Evolutionary conservation across 2,329 filamentous ascomycete genomes (phyloP), one percentile per base, ranked within the genome.

Genomic region (Apiospora aurea): DNA sequence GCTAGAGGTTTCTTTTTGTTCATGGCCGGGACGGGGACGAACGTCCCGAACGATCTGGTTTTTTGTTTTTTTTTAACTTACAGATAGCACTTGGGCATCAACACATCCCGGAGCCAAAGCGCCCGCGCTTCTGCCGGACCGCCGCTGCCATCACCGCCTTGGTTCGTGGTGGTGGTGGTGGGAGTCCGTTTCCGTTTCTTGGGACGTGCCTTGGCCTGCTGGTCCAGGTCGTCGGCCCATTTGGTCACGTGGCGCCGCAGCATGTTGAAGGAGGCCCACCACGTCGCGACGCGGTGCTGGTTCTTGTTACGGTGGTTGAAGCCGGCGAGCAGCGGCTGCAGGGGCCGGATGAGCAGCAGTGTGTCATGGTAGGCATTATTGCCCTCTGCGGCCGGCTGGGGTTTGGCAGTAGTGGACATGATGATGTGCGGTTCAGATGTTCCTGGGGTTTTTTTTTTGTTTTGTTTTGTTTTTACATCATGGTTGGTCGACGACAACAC

Each of bases 281-380:
- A 99, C 79, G 90, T 89, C 43, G 91, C 89, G 74, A 88, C 87
- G 71, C 91, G 91, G 82, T 98, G 96, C 83, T 98, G 96, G 84
- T 98, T 98, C 79, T 91, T 92, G 85, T 98, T 96, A 77, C 95
- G 94, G 80, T 94, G 91, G 81, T 92, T 89, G 77, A 97, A 89
- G 75, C 93, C 88, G 78, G 92, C 87, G 64, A 98, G 89, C 67
- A 95, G 83, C 69, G 88, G 80, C 41, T 84, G 76, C 41, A 86
- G 78, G 2, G 84, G 80, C 2, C 77, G 72, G 61, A 89, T 82
- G 38, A 78, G 75, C 18, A n/a, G 57, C 8, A 64, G 57, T 10
- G 57, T 64, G 21, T 64, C 57, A 64, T 64, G 8, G 34, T 64
- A 64, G 29, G 14, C 6, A 18, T n/a, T 64, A 16, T n/a, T 64